These are phyloP conservation scores for Lobosporangium transversale DNA, from an alignment of 192 early-diverging fungal genomes.

Conservation along the genomic window DNA sequence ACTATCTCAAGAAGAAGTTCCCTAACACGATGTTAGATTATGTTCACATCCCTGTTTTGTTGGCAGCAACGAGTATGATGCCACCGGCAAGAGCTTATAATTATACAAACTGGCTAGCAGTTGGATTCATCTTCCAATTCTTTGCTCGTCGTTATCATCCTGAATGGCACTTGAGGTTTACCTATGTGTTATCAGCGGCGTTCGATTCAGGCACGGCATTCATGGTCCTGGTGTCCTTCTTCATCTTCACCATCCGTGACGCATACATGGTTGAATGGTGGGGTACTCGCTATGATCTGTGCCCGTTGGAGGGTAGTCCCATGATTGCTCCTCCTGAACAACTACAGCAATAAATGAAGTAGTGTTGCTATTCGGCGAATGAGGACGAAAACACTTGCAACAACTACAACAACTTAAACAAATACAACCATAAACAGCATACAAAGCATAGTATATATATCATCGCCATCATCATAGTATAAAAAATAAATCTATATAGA, in stretches of 20 bases:
- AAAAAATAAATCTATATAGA: no score
- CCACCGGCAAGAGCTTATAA: constrained; percentile 61
- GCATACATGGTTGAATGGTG: constrained; percentile 10
- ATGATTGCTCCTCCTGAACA: no score
- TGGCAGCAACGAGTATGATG: constrained; percentile 61
- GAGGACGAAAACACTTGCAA: no score
- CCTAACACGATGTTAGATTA: constrained; percentile 57
- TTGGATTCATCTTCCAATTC: constrained; percentile 64
- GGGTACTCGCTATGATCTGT: constrained; percentile 16
- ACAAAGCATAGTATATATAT: no score
- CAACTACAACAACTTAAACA: no score
- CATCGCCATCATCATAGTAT: no score
- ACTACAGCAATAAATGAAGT: no score
- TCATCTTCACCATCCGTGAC: constrained; percentile 39
- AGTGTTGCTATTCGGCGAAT: no score
- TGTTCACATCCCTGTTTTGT: constrained; percentile 66
- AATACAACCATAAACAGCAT: no score
- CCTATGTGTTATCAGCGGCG: constrained; percentile 70
- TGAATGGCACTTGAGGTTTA: constrained; percentile 69
- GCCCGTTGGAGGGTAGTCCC: constrained; percentile 25
- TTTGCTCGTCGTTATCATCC: constrained; percentile 58
- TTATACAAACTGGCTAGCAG: constrained; percentile 49
- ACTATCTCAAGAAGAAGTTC: constrained; percentile 60
- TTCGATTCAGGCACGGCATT: constrained; percentile 60
- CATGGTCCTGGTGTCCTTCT: constrained; percentile 38